Conservation (phyloP, 768 basidiomycete species). For the Russula dissimulans region DNA sequence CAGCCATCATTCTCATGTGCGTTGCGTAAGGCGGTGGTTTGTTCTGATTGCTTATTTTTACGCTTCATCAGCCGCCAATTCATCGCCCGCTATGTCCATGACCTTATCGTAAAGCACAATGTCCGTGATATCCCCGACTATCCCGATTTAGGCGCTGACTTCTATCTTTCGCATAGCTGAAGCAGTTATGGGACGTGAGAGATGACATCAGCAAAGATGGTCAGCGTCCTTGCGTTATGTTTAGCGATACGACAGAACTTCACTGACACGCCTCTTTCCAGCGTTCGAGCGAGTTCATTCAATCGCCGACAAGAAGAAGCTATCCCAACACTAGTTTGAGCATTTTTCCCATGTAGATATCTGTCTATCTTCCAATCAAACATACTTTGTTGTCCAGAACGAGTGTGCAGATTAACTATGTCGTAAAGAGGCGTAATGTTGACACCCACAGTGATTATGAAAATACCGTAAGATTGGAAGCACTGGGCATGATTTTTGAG, state of each 20-base stretch:
- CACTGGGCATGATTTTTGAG: too few species aligned
- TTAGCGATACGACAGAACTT: too few species aligned
- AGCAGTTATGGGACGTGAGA: conserved; percentile 13
- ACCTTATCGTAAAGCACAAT: conserved; percentile 16
- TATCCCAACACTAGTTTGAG: conserved; percentile 11
- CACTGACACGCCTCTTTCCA: neutral
- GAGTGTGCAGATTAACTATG: neutral
- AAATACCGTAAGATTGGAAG: neutral
- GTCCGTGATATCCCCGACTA: conserved; percentile 6
- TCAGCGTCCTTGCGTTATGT: neutral
- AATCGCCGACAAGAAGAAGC: conserved; percentile 7
- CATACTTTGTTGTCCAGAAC: neutral
- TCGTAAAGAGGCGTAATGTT: neutral
- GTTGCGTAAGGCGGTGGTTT: neutral
- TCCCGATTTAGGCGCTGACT: neutral
- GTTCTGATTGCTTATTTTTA: conserved; percentile 8
- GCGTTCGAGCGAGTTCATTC: conserved; percentile 14
- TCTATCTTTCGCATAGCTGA: neutral
- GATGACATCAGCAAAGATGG: conserved; percentile 15
- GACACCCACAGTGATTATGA: neutral
- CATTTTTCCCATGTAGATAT: neutral
- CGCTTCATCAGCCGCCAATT: conserved; percentile 15
- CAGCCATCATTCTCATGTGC: conserved; percentile 13
- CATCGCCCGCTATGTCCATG: conserved; percentile 15
- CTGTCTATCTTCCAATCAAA: neutral